Conservation (phyloP, 2,329 filamentous ascomycete genomes). For the Scytalidium lignicola region DNA sequence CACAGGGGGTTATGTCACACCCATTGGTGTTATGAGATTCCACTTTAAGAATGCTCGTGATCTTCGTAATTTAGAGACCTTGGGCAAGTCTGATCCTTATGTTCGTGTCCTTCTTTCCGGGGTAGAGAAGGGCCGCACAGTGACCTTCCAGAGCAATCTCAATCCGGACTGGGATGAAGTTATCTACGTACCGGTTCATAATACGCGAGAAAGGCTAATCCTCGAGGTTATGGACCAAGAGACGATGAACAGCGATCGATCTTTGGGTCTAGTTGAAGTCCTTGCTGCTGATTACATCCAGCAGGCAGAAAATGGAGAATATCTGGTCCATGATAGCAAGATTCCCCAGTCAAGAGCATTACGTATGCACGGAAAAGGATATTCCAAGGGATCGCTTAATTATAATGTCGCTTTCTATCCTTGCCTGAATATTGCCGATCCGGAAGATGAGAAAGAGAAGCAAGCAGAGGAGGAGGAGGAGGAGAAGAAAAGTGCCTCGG, state of each 20-base stretch:
- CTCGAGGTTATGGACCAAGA: conserved; percentile 98
- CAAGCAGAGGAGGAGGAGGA: conserved; percentile 41
- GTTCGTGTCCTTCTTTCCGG: conserved; percentile 83
- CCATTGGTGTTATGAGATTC: conserved; percentile 90
- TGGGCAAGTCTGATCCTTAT: conserved; percentile 97
- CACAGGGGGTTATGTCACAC: conserved; percentile 85
- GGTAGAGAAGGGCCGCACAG: conserved; percentile 84
- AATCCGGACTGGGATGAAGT: conserved; percentile 96
- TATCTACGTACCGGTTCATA: conserved; percentile 88
- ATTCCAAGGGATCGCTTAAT: conserved; percentile 72
- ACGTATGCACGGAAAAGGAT: conserved; percentile 65
- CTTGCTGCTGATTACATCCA: conserved; percentile 71
- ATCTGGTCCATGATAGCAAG: conserved; percentile 73
- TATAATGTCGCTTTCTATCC: conserved; percentile 90
- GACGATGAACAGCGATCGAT: conserved; percentile 83
- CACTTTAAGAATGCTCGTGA: conserved; percentile 81
- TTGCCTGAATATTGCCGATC: conserved; percentile 79
- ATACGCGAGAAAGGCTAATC: conserved; percentile 72
- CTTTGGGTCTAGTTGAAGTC: conserved; percentile 76
- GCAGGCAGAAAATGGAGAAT: conserved; percentile 77
- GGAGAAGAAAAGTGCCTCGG: conserved; percentile 11
- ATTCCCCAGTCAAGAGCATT: conserved; percentile 61
- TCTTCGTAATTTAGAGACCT: conserved; percentile 85
- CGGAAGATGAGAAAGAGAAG: conserved; percentile 72
- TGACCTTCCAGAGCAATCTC: conserved; percentile 93